A percentile compares a stretch with the other conserved stretches of the same genome.
These are phyloP conservation scores for Yamadazyma spencermartinsiae DNA, from an alignment of 1,139 yeast species.

Conservation along the genomic window DNA sequence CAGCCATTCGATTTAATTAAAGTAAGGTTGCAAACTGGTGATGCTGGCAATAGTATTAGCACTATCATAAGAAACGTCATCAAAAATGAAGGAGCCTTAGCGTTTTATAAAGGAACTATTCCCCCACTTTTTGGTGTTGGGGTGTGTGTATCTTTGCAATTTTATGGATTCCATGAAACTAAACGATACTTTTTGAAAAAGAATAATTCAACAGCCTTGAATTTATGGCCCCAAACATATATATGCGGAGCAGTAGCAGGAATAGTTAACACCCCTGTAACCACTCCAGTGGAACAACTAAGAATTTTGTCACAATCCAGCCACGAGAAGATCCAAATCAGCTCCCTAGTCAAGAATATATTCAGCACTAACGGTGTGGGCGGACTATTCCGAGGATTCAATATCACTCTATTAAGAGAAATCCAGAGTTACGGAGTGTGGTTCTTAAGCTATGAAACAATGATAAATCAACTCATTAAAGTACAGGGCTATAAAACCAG, in stretches of 20 bases:
- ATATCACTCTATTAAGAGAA: constrained; percentile 64
- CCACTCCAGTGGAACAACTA: constrained; percentile 76
- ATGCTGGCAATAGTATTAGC: constrained; percentile 31
- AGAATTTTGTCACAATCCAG: constrained; percentile 71
- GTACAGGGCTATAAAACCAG: constrained; percentile 37
- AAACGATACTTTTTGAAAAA: constrained; percentile 54
- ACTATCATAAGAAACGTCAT: constrained; percentile 55
- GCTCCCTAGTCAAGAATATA: constrained; percentile 42
- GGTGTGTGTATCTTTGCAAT: constrained; percentile 71
- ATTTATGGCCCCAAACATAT: constrained; percentile 63
- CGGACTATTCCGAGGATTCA: constrained; percentile 62
- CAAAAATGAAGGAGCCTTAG: constrained; percentile 59
- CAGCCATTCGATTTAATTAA: constrained; percentile 75
- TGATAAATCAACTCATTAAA: constrained; percentile 46
- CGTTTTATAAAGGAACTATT: constrained; percentile 55
- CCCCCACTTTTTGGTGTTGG: constrained; percentile 62
- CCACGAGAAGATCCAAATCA: constrained; percentile 44
- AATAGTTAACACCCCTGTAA: constrained; percentile 68
- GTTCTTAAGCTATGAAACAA: constrained; percentile 70
- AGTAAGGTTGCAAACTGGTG: constrained; percentile 59
- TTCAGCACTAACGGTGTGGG: constrained; percentile 45
- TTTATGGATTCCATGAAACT: constrained; percentile 77
- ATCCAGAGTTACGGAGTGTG: constrained; percentile 82
- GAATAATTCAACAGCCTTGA: constrained; percentile 27
- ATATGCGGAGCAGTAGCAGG: constrained; percentile 79